Percentiles rank a stretch among this genome's conserved stretches.
Conservation (phyloP, 768 basidiomycete species). For the Coprinopsis sp. region DNA sequence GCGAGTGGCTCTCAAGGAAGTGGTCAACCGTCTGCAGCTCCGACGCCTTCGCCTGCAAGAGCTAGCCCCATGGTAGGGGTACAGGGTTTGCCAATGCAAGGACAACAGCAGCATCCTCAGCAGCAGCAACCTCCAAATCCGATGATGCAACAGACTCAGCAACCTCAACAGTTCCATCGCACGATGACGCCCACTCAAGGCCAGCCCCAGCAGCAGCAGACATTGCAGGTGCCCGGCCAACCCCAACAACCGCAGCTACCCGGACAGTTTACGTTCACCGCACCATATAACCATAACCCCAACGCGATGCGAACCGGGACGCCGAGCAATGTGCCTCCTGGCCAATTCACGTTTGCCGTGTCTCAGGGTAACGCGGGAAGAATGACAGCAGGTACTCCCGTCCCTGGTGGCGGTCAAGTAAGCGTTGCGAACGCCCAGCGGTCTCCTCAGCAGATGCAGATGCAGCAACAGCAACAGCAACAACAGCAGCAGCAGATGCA, state of each 20-base stretch:
- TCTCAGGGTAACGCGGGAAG: constrained; percentile 6
- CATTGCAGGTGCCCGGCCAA: constrained; percentile 10
- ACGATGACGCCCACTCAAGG: neutral
- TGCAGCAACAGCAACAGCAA: constrained; percentile 15
- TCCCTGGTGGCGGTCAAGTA: constrained; percentile 1
- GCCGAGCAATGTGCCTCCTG: constrained; percentile 10
- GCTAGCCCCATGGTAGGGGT: neutral
- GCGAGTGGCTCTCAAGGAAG: neutral
- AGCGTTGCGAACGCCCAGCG: constrained; percentile 1
- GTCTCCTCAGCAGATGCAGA: constrained; percentile 5
- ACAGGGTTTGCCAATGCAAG: neutral
- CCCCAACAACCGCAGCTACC: constrained; percentile 17
- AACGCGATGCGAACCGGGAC: constrained; percentile 12
- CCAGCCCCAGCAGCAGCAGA: constrained; percentile 7
- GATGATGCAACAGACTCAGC: neutral
- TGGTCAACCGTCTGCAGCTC: neutral
- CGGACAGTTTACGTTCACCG: constrained; percentile 11
- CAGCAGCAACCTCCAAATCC: neutral
- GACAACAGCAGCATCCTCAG: constrained; percentile 7
- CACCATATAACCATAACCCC: constrained; percentile 3
- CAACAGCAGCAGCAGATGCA: no score
- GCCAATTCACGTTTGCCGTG: constrained; percentile 7
- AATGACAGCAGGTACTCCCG: constrained; percentile 7
- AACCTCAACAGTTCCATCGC: neutral
- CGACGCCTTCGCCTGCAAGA: neutral